Conservation (phyloP, 2,329 filamentous ascomycete genomes). For the Aspergillus awamori region DNA sequence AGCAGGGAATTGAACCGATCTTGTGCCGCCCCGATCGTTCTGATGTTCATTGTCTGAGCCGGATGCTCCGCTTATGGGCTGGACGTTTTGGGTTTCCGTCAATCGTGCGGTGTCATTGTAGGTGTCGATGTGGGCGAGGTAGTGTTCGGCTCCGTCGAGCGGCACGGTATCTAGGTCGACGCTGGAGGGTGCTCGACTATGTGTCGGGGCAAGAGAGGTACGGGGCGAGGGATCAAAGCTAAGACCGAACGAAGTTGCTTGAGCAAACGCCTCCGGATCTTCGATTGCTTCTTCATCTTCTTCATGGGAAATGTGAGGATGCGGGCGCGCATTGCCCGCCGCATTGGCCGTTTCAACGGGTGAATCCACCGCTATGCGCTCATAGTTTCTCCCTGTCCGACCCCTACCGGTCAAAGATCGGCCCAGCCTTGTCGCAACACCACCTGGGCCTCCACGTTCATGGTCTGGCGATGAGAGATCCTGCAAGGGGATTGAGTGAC, state of each 20-base stretch:
- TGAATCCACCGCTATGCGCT: slow-evolving; percentile 57
- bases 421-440: slow-evolving; percentile 48
- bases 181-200: slow-evolving; percentile 29
- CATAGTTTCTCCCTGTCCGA: slow-evolving; percentile 51
- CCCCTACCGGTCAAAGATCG: slow-evolving; percentile 45
- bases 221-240: slow-evolving; percentile 38
- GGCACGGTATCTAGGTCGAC: slow-evolving; percentile 33
- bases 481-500: slow-evolving; percentile 70
- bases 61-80: slow-evolving; percentile 58
- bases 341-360: slow-evolving; percentile 38
- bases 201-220: slow-evolving; percentile 22
- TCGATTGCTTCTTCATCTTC: slow-evolving; percentile 39
- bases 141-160: slow-evolving; percentile 52
- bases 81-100: slow-evolving; percentile 59
- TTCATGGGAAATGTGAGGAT: slow-evolving; percentile 22
- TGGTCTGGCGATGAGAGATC: slow-evolving; percentile 54
- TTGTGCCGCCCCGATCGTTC: slow-evolving; percentile 55
- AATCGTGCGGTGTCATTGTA: slow-evolving; percentile 61
- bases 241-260: slow-evolving; percentile 48
- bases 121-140: slow-evolving; percentile 56
- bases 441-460: slow-evolving; percentile 33
- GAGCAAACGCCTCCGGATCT: slow-evolving; percentile 44
- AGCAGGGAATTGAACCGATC: slow-evolving; percentile 58
- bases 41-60: slow-evolving; percentile 45
- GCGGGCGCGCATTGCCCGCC: slow-evolving; percentile 25